Base-by-base conservation (phyloP, 2,329 filamentous ascomycete species). In the Periconia macrospinosa region DNA sequence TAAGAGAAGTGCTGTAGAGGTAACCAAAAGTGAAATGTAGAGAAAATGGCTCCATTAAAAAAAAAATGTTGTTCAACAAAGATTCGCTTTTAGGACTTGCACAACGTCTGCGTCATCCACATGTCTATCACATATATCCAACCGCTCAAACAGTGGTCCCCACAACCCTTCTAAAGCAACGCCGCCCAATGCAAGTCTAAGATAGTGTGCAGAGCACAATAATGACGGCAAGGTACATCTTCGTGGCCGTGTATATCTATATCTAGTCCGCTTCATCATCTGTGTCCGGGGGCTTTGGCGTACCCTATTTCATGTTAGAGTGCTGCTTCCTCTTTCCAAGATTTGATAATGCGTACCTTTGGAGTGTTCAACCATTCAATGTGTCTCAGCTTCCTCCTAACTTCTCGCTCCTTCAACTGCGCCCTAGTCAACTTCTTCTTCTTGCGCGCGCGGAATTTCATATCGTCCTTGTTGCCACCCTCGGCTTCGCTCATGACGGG, bases 341-440 rank as follows among this genome's bases (percentile, higher is more conserved):
- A 30, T n/a, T 30, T 9, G 20, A 30, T 37, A 47, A 20, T 37
- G 58, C 66, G 41, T 66, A 72, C 74, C 71, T 77, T 77, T 7
- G 89, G 89, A 67, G 84, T 90, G 77, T 91, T 93, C 65, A 96
- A 80, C 82, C 84, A 86, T 66, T 86, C 84, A 55, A 87, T 84
- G 76, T 99, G 92, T 67, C 94, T 86, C 76, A 97, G 80, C 65
- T 94, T 84, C 62, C 93, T 85, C 60, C 95, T 84, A 42, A 89
- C 89, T 77, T 97, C 93, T 18, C 89, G 83, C 75, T 99, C 94
- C 84, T 99, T 99, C 72, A 92, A 65, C 76, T 99, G 92, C 78
- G 92, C 92, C 81, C 95, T 91, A 53, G 94, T 99, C 85, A 94
- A 85, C 90, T 99, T 99, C 86, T 93, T 96, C 91, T 97, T 97